Conservation (phyloP, 1,284 basidiomycete species). For the Cystobasidium sp. region DNA sequence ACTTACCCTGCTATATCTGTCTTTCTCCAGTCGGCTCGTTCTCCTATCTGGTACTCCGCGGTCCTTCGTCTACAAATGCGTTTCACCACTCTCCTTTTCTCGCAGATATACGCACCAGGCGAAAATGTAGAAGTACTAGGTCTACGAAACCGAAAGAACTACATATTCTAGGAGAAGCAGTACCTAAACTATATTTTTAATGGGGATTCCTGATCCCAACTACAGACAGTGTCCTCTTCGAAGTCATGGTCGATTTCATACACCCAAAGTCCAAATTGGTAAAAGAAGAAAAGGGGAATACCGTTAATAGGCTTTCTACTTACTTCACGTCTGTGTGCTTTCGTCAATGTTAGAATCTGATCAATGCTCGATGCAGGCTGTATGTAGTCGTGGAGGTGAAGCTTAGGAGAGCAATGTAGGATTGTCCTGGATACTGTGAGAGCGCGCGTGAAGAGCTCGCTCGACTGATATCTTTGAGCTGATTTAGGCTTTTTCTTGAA, state of each 20-base stretch:
- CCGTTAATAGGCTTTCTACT: conserved; percentile 58
- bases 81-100: neutral
- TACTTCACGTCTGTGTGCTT: conserved; percentile 21
- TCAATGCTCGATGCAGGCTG: neutral
- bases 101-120: conserved; percentile 66
- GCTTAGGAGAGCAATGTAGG: neutral
- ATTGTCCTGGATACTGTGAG: too few relatives aligned
- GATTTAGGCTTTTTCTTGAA: too few relatives aligned
- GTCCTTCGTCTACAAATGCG: neutral
- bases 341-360: neutral
- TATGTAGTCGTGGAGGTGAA: neutral
- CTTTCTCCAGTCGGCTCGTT: neutral
- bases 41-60: neutral
- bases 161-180: conserved; percentile 57
- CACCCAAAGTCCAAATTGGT: conserved; percentile 67
- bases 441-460: too few relatives aligned
- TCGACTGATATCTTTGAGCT: too few relatives aligned
- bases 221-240: conserved; percentile 79
- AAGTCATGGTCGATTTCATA: conserved; percentile 74
- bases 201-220: conserved; percentile 78
- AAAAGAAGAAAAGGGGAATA: conserved; percentile 74
- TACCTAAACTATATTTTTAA: conserved; percentile 68
- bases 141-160: conserved; percentile 63
- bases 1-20: too few relatives aligned
- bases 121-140: conserved; percentile 70